Percentiles rank a stretch among this genome's conserved stretches.
Evolutionary conservation across 2,329 filamentous ascomycete species (phyloP).

Genomic region (Aspergillus chevalieri): DNA sequence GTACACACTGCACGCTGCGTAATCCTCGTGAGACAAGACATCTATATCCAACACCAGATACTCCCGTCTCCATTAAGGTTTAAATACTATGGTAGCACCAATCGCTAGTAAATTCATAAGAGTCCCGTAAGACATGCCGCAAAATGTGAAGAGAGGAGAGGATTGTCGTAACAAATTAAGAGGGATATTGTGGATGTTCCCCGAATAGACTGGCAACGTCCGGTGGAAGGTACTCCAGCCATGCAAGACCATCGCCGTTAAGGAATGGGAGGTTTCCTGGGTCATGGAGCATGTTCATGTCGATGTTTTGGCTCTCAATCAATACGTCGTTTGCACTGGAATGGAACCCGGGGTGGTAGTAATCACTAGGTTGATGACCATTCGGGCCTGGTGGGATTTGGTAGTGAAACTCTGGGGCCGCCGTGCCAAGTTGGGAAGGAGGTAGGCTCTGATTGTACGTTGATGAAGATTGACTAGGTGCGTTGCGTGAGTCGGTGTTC

Average conservation of each 20-base stretch:
- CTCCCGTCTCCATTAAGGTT: not conserved
- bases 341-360: conserved; percentile 14
- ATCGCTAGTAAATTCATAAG: too few species aligned
- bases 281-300: conserved; percentile 57
- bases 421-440: conserved; percentile 15
- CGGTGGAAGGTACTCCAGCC: conserved; percentile 66
- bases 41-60: not conserved
- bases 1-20: not conserved
- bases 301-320: conserved; percentile 71
- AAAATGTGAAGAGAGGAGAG: too few species aligned
- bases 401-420: conserved; percentile 18
- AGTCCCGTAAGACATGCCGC: too few species aligned
- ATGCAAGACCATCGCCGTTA: conserved; percentile 61
- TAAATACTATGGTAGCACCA: too few species aligned
- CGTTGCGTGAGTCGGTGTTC: conserved; percentile 10
- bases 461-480: conserved; percentile 15
- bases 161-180: not conserved
- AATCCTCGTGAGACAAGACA: not conserved
- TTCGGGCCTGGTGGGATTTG: conserved; percentile 12
- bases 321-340: conserved; percentile 47
- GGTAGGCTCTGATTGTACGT: conserved; percentile 16
- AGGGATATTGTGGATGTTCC: conserved; percentile 28
- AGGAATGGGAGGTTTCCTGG: conserved; percentile 36
- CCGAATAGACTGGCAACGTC: conserved; percentile 56
- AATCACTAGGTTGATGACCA: conserved; percentile 10